phyloP scores from a whole-genome alignment of 768 basidiomycete genomes.

The Lepiota venenata region DNA sequence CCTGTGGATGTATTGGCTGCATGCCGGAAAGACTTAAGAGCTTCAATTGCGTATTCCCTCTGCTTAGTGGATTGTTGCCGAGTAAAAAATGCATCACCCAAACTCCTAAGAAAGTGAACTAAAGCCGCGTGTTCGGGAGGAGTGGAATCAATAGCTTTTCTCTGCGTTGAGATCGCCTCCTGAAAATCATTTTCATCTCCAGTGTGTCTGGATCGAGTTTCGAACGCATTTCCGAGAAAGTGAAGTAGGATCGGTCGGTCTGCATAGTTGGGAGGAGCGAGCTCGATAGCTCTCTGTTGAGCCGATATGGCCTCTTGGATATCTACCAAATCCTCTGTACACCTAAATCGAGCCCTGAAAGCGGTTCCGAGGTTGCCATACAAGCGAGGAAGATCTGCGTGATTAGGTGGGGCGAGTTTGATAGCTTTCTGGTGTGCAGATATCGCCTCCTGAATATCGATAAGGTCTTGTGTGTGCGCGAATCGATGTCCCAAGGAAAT shows the following conservation, averaged over 20 bases:
- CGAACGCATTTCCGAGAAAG: constrained; percentile 9
- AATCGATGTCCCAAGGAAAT: constrained; percentile 19
- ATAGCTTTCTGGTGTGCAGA: constrained; percentile 11
- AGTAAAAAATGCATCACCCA: background rate
- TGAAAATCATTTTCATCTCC: background rate
- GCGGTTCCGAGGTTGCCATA: constrained; percentile 19
- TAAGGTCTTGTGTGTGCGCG: constrained; percentile 17
- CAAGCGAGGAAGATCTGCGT: constrained; percentile 13
- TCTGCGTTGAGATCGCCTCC: background rate
- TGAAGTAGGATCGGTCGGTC: background rate
- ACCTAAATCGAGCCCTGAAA: constrained; percentile 19
- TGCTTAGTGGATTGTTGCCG: no score
- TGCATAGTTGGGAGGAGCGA: constrained; percentile 8
- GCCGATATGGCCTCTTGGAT: constrained; percentile 17
- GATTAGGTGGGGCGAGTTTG: constrained; percentile 13
- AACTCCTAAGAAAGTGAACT: background rate
- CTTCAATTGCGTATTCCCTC: no score
- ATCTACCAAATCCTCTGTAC: constrained; percentile 19
- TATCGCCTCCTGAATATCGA: constrained; percentile 24
- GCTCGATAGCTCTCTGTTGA: constrained; percentile 6
- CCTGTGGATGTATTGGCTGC: constrained; percentile 2
- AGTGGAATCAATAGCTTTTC: background rate
- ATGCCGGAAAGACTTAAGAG: no score
- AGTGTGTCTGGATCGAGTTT: background rate
- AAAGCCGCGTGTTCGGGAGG: background rate